A percentile compares a stretch with the other conserved stretches of the same genome.
Conservation (phyloP, 129 eudicot genomes). For the Helichrysum umbraculigerum region DNA sequence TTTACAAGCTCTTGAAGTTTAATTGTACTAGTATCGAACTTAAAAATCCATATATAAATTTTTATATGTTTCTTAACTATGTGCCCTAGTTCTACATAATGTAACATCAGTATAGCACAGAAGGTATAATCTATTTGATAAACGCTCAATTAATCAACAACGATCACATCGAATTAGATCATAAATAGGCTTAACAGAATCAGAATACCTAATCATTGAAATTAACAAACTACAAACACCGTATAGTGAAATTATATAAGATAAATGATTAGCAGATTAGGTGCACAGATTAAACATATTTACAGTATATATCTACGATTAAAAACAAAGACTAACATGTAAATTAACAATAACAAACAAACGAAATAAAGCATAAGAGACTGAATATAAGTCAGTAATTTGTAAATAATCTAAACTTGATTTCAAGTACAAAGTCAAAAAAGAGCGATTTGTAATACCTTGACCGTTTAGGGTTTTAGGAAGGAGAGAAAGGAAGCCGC, state of each 20-base stretch:
- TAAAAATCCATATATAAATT: not conserved
- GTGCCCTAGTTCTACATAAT: not conserved
- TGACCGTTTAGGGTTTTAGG: constrained; percentile 24
- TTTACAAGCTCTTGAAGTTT: not conserved
- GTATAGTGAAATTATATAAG: not conserved
- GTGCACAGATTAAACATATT: too few species aligned
- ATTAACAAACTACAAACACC: not conserved
- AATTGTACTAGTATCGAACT: not conserved
- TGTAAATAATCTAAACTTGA: not conserved
- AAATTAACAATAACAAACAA: not conserved
- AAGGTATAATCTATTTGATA: too few species aligned
- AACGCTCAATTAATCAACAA: not conserved
- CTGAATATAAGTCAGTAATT: too few species aligned
- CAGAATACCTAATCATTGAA: not conserved
- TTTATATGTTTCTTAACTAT: not conserved
- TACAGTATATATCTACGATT: too few species aligned
- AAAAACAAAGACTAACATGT: not conserved
- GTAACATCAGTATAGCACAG: not conserved
- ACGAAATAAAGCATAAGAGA: not conserved
- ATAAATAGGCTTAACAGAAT: not conserved
- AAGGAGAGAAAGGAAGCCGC: constrained; percentile 26
- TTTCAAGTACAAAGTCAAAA: too few species aligned
- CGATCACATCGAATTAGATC: not conserved
- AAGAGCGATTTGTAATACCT: not conserved
- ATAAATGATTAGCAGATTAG: not conserved